These are phyloP conservation scores for Leptographium lundbergii DNA, from an alignment of 2,329 filamentous ascomycete species.

Conservation along the genomic window DNA sequence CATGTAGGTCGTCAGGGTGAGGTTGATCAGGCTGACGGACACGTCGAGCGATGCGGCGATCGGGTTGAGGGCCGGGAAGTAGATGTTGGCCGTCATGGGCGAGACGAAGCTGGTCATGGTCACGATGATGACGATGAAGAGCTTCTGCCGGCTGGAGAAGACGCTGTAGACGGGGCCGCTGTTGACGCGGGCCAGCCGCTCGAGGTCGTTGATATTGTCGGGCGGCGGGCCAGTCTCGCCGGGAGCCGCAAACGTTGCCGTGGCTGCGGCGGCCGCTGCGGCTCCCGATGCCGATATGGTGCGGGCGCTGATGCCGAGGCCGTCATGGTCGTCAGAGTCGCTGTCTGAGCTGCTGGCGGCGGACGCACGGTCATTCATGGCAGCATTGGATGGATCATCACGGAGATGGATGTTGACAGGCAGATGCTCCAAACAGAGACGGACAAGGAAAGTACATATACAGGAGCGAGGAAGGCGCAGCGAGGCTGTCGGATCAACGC, in stretches of 20 bases:
- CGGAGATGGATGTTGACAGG: neutral
- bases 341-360: neutral
- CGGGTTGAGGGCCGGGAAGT: conserved; percentile 30
- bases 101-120: conserved; percentile 41
- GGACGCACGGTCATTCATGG: conserved; percentile 3
- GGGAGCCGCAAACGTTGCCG: neutral
- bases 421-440: neutral
- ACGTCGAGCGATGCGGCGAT: conserved; percentile 26
- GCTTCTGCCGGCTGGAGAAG: conserved; percentile 29
- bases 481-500: neutral
- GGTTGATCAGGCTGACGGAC: conserved; percentile 28
- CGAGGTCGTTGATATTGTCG: conserved; percentile 14
- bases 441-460: neutral
- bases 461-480: neutral
- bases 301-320: neutral
- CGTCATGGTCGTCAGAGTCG: neutral
- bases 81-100: conserved; percentile 48
- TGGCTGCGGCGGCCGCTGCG: neutral
- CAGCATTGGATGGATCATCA: conserved; percentile 4
- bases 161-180: conserved; percentile 28
- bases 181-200: conserved; percentile 21
- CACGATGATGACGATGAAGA: conserved; percentile 41
- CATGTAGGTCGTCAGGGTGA: conserved; percentile 48
- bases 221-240: conserved; percentile 1
- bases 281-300: neutral